Percentiles rank a stretch among this genome's conserved stretches.
Conservation (phyloP, 768 basidiomycete species). For the Tricholoma terreum region DNA sequence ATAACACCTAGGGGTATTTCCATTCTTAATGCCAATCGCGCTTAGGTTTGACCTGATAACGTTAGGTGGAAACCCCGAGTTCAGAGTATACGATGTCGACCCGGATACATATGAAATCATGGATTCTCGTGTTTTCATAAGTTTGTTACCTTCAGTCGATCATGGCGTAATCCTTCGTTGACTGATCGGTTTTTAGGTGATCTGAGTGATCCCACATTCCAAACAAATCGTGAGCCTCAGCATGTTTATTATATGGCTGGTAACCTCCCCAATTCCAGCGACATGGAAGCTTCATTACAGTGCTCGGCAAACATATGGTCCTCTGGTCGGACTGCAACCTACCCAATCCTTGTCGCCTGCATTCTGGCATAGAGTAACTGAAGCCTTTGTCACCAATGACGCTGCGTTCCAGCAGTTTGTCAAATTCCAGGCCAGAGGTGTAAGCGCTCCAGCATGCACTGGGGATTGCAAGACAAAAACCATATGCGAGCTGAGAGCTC, state of each 20-base stretch:
- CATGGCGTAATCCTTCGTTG: background rate
- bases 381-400: constrained; percentile 46
- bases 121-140: constrained; percentile 49
- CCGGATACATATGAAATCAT: constrained; percentile 65
- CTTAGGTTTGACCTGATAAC: background rate
- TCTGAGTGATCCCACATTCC: constrained; percentile 41
- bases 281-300: constrained; percentile 57
- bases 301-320: constrained; percentile 49
- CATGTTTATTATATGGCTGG: background rate
- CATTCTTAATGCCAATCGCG: background rate
- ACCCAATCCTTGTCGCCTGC: constrained; percentile 41
- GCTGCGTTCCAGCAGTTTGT: constrained; percentile 45
- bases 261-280: constrained; percentile 26
- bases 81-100: constrained; percentile 62
- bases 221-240: constrained; percentile 39
- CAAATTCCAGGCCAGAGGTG: constrained; percentile 40
- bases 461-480: constrained; percentile 36
- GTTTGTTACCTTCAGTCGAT: constrained; percentile 29
- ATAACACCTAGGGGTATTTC: constrained; percentile 53
- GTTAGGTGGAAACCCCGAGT: constrained; percentile 52
- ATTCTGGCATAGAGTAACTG: constrained; percentile 63
- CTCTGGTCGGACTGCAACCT: constrained; percentile 37
- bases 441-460: constrained; percentile 30
- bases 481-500: constrained; percentile 43
- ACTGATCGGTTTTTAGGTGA: constrained; percentile 31